A percentile compares a stretch with the other conserved stretches of the same genome.
These are phyloP conservation scores for Saccharomyces kudriavzevii DNA, from an alignment of 805 yeast genomes.

Conservation along the genomic window DNA sequence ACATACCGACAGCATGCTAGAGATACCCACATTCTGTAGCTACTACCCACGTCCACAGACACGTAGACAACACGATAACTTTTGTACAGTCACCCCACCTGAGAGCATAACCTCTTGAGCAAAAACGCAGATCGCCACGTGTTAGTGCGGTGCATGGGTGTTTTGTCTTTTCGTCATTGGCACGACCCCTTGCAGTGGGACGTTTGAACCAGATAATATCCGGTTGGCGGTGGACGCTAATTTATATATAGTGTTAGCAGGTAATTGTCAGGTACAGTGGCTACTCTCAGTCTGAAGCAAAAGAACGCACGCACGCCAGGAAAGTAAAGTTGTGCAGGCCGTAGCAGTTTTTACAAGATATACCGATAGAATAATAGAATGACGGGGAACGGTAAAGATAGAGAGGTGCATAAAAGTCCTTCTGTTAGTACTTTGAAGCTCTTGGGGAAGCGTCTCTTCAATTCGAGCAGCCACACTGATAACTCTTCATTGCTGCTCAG, in stretches of 20 bases:
- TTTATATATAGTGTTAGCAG: neutral
- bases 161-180: neutral
- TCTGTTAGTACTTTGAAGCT: constrained; percentile 9
- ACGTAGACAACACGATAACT: neutral
- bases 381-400: neutral
- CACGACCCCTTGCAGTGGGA: neutral
- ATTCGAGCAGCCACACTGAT: constrained; percentile 5
- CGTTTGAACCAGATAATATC: neutral
- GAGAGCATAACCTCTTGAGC: neutral
- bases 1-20: neutral
- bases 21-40: neutral
- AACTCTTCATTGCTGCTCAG: neutral
- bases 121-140: neutral
- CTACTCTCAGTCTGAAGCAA: neutral
- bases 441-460: constrained; percentile 9
- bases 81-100: neutral
- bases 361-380: neutral
- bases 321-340: neutral
- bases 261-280: neutral
- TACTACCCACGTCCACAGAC: neutral
- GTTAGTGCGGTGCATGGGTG: neutral
- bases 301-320: neutral
- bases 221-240: neutral
- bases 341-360: neutral
- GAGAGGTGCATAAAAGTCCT: constrained; percentile 3